Conservation (phyloP, 2,329 filamentous ascomycete species). For the Didymella exigua region DNA sequence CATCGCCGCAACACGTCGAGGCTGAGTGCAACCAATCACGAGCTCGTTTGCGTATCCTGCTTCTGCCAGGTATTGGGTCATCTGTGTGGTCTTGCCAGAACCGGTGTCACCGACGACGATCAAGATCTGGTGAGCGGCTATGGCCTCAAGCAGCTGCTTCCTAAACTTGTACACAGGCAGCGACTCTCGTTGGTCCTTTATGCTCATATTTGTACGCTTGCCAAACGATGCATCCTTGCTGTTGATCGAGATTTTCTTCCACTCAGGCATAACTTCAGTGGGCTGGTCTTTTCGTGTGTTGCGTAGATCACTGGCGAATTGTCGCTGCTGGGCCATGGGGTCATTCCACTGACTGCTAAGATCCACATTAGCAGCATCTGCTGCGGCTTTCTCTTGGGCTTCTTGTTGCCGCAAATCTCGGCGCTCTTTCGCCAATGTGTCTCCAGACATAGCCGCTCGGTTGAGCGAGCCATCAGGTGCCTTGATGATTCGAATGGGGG, state of each 20-base stretch:
- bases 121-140: slow-evolving; percentile 84
- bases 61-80: slow-evolving; percentile 94
- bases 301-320: slow-evolving; percentile 87
- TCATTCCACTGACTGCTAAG: slow-evolving; percentile 93
- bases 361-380: slow-evolving; percentile 78
- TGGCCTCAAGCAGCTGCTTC: slow-evolving; percentile 83
- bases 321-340: slow-evolving; percentile 87
- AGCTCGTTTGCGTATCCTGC: slow-evolving; percentile 85
- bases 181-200: slow-evolving; percentile 91
- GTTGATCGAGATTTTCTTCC: slow-evolving; percentile 82
- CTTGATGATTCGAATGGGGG: slow-evolving; percentile 94
- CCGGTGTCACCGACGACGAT: slow-evolving; percentile 98
- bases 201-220: slow-evolving; percentile 86
- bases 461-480: slow-evolving; percentile 98
- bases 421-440: slow-evolving; percentile 84
- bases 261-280: slow-evolving; percentile 79
- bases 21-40: slow-evolving; percentile 95
- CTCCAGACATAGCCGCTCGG: slow-evolving; percentile 91
- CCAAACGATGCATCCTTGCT: slow-evolving; percentile 82
- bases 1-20: slow-evolving; percentile 97
- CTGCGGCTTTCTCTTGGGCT: slow-evolving; percentile 75
- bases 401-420: slow-evolving; percentile 89
- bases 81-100: slow-evolving; percentile 94
- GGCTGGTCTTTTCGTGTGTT: slow-evolving; percentile 65
- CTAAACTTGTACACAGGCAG: slow-evolving; percentile 90